Conservation (phyloP, 306 rosid species). For the Vicia villosa region DNA sequence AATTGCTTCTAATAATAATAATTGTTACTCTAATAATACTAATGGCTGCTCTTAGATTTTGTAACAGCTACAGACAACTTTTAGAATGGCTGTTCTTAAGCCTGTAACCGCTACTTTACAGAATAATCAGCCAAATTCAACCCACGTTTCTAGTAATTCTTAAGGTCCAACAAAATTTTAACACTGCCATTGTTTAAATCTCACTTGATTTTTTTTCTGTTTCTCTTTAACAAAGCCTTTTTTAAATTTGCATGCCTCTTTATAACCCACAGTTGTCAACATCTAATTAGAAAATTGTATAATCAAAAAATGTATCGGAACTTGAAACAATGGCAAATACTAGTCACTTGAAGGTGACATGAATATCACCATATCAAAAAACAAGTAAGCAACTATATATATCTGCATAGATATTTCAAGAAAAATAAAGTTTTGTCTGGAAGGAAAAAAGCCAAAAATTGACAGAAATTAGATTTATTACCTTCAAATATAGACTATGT, state of each 20-base stretch:
- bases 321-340: conserved; percentile 23
- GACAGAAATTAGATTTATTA: conserved; percentile 42
- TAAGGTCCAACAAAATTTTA: not conserved
- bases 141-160: no score
- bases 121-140: not conserved
- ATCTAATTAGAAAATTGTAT: not conserved
- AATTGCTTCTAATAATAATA: no score
- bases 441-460: not conserved
- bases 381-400: not conserved
- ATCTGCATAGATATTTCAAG: conserved; percentile 21
- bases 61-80: no score
- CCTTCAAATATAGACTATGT: conserved; percentile 72
- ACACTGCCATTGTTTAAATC: not conserved
- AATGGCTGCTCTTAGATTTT: no score
- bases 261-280: conserved; percentile 4
- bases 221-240: conserved; percentile 8
- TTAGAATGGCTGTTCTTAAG: no score
- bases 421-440: conserved; percentile 1
- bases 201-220: conserved; percentile 11
- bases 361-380: conserved; percentile 6
- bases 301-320: conserved; percentile 9
- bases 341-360: conserved; percentile 14
- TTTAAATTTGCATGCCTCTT: not conserved
- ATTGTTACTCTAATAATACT: no score
- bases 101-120: no score